phyloP scores from a whole-genome alignment of 2,329 filamentous ascomycete genomes.

The Monosporascus cannonballus region DNA sequence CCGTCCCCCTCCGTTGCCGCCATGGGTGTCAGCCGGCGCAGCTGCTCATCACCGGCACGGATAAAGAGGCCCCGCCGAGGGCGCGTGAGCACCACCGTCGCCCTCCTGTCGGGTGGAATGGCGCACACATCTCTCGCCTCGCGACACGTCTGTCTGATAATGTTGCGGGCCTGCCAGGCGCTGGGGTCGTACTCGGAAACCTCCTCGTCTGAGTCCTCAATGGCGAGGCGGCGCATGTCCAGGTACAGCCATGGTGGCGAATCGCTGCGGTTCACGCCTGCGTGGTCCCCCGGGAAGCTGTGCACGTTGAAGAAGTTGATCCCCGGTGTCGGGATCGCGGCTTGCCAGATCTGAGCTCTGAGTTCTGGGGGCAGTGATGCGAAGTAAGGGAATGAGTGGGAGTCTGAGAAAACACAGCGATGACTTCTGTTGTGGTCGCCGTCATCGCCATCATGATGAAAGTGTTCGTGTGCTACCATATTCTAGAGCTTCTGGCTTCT shows the following conservation, averaged over 20 bases:
- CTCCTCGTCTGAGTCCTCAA: slow-evolving; percentile 18
- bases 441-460: background rate
- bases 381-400: slow-evolving; percentile 17
- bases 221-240: slow-evolving; percentile 23
- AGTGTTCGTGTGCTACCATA: background rate
- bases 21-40: slow-evolving; percentile 13
- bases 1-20: background rate
- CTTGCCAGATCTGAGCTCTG: slow-evolving; percentile 21
- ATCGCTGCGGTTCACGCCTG: slow-evolving; percentile 18
- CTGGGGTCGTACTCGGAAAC: slow-evolving; percentile 25
- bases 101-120: slow-evolving; percentile 12
- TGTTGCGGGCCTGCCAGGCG: slow-evolving; percentile 19
- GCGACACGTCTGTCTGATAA: slow-evolving; percentile 18
- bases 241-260: slow-evolving; percentile 24
- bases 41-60: slow-evolving; percentile 20
- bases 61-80: slow-evolving; percentile 22
- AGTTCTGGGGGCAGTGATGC: slow-evolving; percentile 22
- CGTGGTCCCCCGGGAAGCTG: slow-evolving; percentile 25
- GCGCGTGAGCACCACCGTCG: slow-evolving; percentile 18
- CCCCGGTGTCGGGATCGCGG: slow-evolving; percentile 18
- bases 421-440: background rate
- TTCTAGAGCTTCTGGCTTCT: background rate
- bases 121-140: slow-evolving; percentile 21
- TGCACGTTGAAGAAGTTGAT: slow-evolving; percentile 31
- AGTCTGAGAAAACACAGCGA: background rate